phyloP scores from a whole-genome alignment of 306 rosid species.

The Cicer cuneatum region DNA sequence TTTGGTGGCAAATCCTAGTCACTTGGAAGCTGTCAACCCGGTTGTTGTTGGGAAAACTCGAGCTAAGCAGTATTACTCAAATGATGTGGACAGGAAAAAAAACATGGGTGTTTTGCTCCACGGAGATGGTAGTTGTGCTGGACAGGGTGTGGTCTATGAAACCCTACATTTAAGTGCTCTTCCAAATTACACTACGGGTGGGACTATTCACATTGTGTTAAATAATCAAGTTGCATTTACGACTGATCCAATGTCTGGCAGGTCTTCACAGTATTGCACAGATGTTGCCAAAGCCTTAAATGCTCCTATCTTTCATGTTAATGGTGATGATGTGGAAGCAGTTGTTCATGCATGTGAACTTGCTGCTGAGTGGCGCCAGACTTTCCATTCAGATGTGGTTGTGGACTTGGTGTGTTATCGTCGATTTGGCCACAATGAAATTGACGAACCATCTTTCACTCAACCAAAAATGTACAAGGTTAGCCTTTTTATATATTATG shows the following conservation, averaged over 20 bases:
- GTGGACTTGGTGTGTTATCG: slow-evolving; percentile 97
- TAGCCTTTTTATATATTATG: slow-evolving; percentile 37
- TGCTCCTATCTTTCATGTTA: slow-evolving; percentile 91
- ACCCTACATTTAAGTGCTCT: slow-evolving; percentile 96
- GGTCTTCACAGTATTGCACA: slow-evolving; percentile 93
- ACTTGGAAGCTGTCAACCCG: slow-evolving; percentile 95
- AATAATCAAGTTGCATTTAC: slow-evolving; percentile 98
- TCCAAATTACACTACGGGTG: slow-evolving; percentile 94
- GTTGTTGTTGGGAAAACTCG: slow-evolving; percentile 95
- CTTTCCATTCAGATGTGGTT: slow-evolving; percentile 95
- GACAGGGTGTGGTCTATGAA: slow-evolving; percentile 98
- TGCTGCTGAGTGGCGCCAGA: slow-evolving; percentile 99
- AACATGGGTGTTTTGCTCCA: slow-evolving; percentile 88
- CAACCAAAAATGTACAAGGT: slow-evolving; percentile 99
- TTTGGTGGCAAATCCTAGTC: slow-evolving; percentile 95
- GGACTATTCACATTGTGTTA: slow-evolving; percentile 88
- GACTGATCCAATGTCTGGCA: slow-evolving; percentile 84
- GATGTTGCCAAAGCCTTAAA: slow-evolving; percentile 96
- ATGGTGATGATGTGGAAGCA: slow-evolving; percentile 95
- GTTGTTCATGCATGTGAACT: slow-evolving; percentile 96
- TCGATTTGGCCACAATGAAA: slow-evolving; percentile 96
- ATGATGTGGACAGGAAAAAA: slow-evolving; percentile 75
- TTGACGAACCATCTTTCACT: slow-evolving; percentile 96
- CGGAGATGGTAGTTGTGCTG: slow-evolving; percentile 99
- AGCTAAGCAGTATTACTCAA: slow-evolving; percentile 86